Conservation (phyloP, 371 early-diverging fungal species). For the Mortierella sp. region DNA sequence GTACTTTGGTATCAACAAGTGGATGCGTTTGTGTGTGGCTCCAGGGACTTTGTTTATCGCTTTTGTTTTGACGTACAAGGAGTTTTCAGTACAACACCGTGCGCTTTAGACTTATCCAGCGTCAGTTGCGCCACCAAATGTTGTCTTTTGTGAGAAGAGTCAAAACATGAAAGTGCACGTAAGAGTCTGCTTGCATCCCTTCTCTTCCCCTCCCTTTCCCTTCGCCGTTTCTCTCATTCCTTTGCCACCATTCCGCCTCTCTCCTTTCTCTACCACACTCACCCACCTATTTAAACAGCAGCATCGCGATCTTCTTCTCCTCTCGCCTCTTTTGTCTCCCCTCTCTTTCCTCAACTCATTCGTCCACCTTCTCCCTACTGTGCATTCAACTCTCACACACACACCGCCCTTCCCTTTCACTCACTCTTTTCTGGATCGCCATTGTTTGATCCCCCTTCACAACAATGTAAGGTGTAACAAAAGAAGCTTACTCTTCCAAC, state of each 20-base stretch:
- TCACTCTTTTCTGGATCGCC: not conserved
- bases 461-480: not conserved
- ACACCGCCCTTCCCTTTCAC: too few relatives aligned
- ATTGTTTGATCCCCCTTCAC: not conserved
- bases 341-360: not conserved
- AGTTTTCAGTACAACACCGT: not conserved
- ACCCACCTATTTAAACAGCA: not conserved
- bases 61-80: not conserved
- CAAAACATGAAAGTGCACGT: not conserved
- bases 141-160: not conserved
- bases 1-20: too few relatives aligned
- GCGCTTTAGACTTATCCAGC: not conserved
- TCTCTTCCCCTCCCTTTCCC: not conserved
- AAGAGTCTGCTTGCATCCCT: not conserved
- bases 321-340: not conserved
- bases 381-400: not conserved
- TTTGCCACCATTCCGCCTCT: not conserved
- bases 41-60: too few relatives aligned
- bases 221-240: not conserved
- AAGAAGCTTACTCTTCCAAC: not conserved
- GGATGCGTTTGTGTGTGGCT: not conserved
- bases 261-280: too few relatives aligned
- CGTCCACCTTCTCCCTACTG: not conserved
- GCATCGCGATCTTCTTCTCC: not conserved
- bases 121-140: not conserved